These are phyloP conservation scores for Draba incana DNA, from an alignment of 345 rosid species.

Conservation along the genomic window DNA sequence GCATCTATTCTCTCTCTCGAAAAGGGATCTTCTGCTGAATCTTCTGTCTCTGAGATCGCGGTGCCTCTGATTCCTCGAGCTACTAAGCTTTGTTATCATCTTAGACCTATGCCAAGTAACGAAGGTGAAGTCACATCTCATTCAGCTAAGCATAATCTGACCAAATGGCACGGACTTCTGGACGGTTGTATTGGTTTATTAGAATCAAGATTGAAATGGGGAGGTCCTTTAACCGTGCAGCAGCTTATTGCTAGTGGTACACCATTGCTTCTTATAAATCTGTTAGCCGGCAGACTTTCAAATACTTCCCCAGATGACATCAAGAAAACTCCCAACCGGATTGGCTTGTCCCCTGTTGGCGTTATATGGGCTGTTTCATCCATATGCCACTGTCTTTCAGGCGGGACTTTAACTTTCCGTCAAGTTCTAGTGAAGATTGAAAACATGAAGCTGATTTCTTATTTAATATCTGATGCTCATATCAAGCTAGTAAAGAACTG, in stretches of 20 bases:
- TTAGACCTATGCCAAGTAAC: slow-evolving; percentile 53
- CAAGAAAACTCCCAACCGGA: slow-evolving; percentile 46
- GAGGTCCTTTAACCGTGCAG: slow-evolving; percentile 81
- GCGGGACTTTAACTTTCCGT: slow-evolving; percentile 72
- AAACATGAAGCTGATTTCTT: slow-evolving; percentile 57
- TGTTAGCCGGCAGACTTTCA: slow-evolving; percentile 57
- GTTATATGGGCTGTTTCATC: slow-evolving; percentile 89
- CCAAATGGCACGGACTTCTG: slow-evolving; percentile 85
- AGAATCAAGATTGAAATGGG: slow-evolving; percentile 81
- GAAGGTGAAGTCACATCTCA: slow-evolving; percentile 45
- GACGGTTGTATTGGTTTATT: slow-evolving; percentile 95
- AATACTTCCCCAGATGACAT: slow-evolving; percentile 48
- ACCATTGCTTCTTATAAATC: slow-evolving; percentile 71
- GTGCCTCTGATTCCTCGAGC: slow-evolving; percentile 89
- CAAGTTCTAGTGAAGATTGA: slow-evolving; percentile 74
- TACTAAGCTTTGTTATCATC: slow-evolving; percentile 74
- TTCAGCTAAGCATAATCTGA: slow-evolving; percentile 45
- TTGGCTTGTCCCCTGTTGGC: slow-evolving; percentile 82
- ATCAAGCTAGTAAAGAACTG: slow-evolving; percentile 83
- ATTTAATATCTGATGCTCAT: slow-evolving; percentile 71
- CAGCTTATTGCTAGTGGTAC: slow-evolving; percentile 85
- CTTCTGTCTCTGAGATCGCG: slow-evolving; percentile 74
- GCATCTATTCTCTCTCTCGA: slow-evolving; percentile 96
- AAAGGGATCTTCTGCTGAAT: slow-evolving; percentile 69
- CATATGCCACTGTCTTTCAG: slow-evolving; percentile 78